Evolutionary conservation across 1,139 yeast genomes (phyloP), one percentile per base, ranked within the genome.

Genomic region (Eremothecium coryli): DNA sequence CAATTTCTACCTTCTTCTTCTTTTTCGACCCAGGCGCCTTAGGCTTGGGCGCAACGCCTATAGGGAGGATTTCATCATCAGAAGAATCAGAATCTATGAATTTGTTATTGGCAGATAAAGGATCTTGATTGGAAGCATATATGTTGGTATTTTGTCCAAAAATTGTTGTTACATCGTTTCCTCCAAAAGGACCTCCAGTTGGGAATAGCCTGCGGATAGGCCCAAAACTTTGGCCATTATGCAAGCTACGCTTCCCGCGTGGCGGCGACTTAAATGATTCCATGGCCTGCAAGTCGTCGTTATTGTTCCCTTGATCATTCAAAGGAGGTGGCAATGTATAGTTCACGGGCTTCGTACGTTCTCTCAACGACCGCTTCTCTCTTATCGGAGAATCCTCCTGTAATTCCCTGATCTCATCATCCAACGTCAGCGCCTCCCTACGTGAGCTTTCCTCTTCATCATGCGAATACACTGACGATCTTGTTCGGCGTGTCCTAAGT

Each of bases 101-200:
- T 31, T 53, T 54, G 34, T 50, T 54, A 30, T 42, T 43, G 29
- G 41, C 52, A 16, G 55, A 49, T 22, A 52, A 48, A 11, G 65
- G 62, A 6, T 70, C 71, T 1, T 69, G 67, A 0, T 71, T 68
- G 5, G 22, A 4, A 3, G 43, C 41, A 30, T 50, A 53, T 26
- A 50, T 52, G 7, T 79, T 76, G 2, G 74, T 65, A 46, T 76
- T 75, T 35, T 72, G 71, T 1, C 88, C 88, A 54, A 82, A 80
- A 25, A 82, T 65, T 0, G 93, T 76, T 2, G 76, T 68, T 1
- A 80, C 84, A 52, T 85, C 95, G 43, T 86, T 78, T 20, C 97
- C 97, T 18, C 95, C 95, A 64, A 90, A 90, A 2, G 97, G 95
- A 1, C 97, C 95, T n/a, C 86, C 84, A 0, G 95, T 85, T n/a